Base-by-base conservation (phyloP, 2,329 filamentous ascomycete species). In the Xylariaceae sp. region DNA sequence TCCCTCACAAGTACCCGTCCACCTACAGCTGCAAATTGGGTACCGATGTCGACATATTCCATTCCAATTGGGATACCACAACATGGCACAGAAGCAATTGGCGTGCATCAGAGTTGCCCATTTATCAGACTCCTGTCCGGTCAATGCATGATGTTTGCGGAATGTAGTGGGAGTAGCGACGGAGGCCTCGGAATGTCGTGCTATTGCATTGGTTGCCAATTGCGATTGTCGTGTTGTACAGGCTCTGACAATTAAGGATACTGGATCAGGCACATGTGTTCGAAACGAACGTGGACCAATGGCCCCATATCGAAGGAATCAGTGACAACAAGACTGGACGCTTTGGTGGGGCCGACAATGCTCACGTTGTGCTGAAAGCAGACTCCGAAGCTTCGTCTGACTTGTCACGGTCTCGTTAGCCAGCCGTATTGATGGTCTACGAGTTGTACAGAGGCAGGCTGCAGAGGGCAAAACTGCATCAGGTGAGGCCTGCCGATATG, bases 351-450 rank as follows among this genome's bases (percentile, higher is more conserved):
- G 44, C 45, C n/a, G 43, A 38, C 43, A 41, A 47, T 42, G 38
- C 42, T 38, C 42, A 43, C 39, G 42, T 38, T 45, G 37, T 11
- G 22, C 22, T 26, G 22, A 26, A 11, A 26, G 11, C 22, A 26
- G 22, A 11, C 22, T 26, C 6, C 22, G 43, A 39, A 45, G 42
- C 41, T 48, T 28, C 43, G 54, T 52, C 53, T 52, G 53, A 54
- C 51, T 52, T 55, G 53, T 54, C 53, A 54, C 50, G 51, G 45
- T 52, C 43, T 47, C 45, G 53, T 55, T 48, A 54, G 53, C 53
- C 44, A 54, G 47, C 43, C 45, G 46, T 32, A 29, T 39, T 53
- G 53, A 49, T 47, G 52, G 54, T 48, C 41, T 46, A 37, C 22
- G 22, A 6, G 22, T 26, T 26, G 40, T 35, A 37, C 37, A 32